Percentiles rank a stretch among this genome's conserved stretches.
Evolutionary conservation across 345 rosid species (phyloP).

Genomic region (Salix arbutifolia): DNA sequence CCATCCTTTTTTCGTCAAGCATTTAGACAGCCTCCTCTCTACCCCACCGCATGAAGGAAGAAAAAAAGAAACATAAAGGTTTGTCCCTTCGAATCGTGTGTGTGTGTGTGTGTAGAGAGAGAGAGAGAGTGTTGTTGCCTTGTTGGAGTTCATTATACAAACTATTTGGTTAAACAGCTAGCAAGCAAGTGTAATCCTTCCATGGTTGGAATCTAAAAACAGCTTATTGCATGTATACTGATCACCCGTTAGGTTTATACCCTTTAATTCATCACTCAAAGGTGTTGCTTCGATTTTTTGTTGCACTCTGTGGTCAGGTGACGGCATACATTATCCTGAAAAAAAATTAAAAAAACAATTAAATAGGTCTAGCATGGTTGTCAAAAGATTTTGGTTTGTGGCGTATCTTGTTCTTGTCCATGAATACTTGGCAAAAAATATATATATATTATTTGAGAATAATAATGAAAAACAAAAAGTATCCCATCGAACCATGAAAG

Average conservation of each 20-base stretch:
- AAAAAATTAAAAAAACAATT: not conserved
- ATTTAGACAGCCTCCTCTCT: no score
- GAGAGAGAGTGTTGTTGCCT: not conserved
- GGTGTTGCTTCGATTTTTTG: not conserved
- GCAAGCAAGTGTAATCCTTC: not conserved
- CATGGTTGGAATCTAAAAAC: not conserved
- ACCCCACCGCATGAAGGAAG: not conserved
- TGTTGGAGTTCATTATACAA: not conserved
- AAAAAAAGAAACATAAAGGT: not conserved
- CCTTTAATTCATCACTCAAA: not conserved
- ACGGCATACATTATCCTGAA: not conserved
- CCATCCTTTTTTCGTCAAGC: not conserved
- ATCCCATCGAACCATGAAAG: no score
- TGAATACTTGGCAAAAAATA: no score
- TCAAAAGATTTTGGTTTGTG: not conserved
- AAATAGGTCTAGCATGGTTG: not conserved
- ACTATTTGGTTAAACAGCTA: not conserved
- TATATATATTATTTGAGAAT: no score
- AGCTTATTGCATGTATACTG: no score
- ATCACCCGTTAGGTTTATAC: no score
- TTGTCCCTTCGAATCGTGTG: not conserved
- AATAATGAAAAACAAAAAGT: no score
- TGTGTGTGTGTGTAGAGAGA: no score
- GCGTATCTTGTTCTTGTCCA: no score
- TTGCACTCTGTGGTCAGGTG: not conserved